A percentile compares a stretch with the other conserved stretches of the same genome.
Evolutionary conservation across 129 eudicot species (phyloP).

Genomic region (Flaveria bidentis): DNA sequence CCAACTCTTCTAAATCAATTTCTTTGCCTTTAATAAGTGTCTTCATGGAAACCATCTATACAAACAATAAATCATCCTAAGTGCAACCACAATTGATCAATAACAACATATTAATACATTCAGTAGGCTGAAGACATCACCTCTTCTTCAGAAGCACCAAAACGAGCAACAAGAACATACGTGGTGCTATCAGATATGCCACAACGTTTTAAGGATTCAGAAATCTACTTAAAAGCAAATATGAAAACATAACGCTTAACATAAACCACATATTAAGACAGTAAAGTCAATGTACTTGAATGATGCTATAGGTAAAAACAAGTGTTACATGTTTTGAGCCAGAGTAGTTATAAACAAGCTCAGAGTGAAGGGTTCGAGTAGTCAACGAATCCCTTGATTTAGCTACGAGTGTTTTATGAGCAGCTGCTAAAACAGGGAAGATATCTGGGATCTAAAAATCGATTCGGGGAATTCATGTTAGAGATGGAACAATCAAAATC

Average conservation of each 20-base stretch:
- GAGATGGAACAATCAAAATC: background rate
- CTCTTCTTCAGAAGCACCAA: conserved; percentile 76
- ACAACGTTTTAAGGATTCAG: conserved; percentile 88
- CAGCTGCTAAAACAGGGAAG: conserved; percentile 95
- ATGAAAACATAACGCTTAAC: background rate
- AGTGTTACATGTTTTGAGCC: conserved; percentile 88
- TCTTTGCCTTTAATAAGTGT: conserved; percentile 69
- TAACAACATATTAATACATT: background rate
- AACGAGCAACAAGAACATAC: conserved; percentile 76
- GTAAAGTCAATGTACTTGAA: background rate
- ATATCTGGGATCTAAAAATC: conserved; percentile 62
- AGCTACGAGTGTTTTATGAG: conserved; percentile 70
- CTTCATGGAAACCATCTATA: conserved; percentile 53
- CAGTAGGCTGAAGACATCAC: conserved; percentile 35
- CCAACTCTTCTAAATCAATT: conserved; percentile 72
- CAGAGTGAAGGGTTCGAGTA: conserved; percentile 83
- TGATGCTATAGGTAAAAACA: background rate
- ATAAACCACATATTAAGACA: conserved; percentile 6
- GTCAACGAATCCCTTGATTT: conserved; percentile 75
- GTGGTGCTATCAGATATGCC: conserved; percentile 73
- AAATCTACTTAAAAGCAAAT: conserved; percentile 47
- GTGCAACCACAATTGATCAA: background rate
- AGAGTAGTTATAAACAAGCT: conserved; percentile 91
- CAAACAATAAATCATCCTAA: conserved; percentile 23
- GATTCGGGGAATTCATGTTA: background rate